These are phyloP conservation scores for Dendrobium huoshanense DNA, from an alignment of 106 monocot genomes.

Conservation along the genomic window DNA sequence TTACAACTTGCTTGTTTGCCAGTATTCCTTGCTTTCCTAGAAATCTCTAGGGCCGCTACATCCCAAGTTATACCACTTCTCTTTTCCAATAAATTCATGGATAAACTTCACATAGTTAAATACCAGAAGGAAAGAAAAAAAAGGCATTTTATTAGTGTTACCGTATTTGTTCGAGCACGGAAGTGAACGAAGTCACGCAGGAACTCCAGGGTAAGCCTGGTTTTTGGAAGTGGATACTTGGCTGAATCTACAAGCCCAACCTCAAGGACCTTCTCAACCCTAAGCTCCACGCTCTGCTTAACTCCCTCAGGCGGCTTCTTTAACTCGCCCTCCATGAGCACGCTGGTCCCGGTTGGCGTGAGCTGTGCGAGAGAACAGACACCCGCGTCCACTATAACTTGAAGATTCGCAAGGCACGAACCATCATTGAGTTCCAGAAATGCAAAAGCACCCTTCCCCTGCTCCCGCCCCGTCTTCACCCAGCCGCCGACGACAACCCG, in stretches of 20 bases:
- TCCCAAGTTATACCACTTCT: neutral
- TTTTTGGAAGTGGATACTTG: slow-evolving; percentile 83
- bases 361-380: slow-evolving; percentile 57
- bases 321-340: slow-evolving; percentile 76
- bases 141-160: neutral
- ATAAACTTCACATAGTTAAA: neutral
- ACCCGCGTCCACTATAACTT: slow-evolving; percentile 73
- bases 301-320: slow-evolving; percentile 86
- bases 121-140: neutral
- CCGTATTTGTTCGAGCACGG: slow-evolving; percentile 86
- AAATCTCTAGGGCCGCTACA: neutral
- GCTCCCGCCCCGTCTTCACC: slow-evolving; percentile 94
- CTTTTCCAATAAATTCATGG: neutral
- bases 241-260: slow-evolving; percentile 56
- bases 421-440: slow-evolving; percentile 98
- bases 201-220: slow-evolving; percentile 76
- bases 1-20: no score
- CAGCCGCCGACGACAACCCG: slow-evolving; percentile 79
- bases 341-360: slow-evolving; percentile 70
- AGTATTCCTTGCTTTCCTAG: no score
- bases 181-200: slow-evolving; percentile 71
- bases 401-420: slow-evolving; percentile 71
- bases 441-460: slow-evolving; percentile 89
- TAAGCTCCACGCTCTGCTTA: slow-evolving; percentile 74
- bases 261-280: slow-evolving; percentile 56